Evolutionary conservation across 2,329 filamentous ascomycete species (phyloP).

Genomic region (Sclerotinia spermophila): DNA sequence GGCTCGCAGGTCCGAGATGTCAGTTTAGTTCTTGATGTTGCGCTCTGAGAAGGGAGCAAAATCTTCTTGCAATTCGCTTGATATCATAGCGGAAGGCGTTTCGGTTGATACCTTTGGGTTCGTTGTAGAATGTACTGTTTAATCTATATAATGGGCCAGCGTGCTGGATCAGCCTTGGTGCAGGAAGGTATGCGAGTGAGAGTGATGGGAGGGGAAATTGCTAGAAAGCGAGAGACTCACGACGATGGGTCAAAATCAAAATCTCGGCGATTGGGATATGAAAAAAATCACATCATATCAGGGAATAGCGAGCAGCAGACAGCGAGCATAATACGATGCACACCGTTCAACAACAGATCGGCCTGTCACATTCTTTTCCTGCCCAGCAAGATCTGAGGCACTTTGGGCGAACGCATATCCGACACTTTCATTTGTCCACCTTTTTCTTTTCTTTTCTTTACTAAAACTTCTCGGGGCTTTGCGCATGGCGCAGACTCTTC

Average conservation of each 20-base stretch:
- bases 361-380: constrained; percentile 24
- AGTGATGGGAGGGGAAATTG: constrained; percentile 9
- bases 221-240: constrained; percentile 7
- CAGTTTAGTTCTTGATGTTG: constrained; percentile 94
- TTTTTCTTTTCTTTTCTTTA: constrained; percentile 21
- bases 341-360: constrained; percentile 23
- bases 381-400: constrained; percentile 18
- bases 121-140: constrained; percentile 41
- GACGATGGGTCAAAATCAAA: background rate
- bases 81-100: constrained; percentile 40
- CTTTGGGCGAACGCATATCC: constrained; percentile 19
- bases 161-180: constrained; percentile 29
- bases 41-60: constrained; percentile 50
- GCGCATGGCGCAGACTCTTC: constrained; percentile 27
- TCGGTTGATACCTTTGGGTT: constrained; percentile 40
- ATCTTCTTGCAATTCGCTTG: constrained; percentile 36
- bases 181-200: constrained; percentile 18
- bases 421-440: constrained; percentile 33
- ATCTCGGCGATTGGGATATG: constrained; percentile 5
- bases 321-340: constrained; percentile 9
- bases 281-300: background rate
- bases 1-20: constrained; percentile 87
- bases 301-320: background rate
- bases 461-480: constrained; percentile 24
- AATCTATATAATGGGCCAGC: constrained; percentile 40